Evolutionary conservation across 108 stramenopile genomes (phyloP).

Genomic region (Cyclotella choctawhatcheeana): DNA sequence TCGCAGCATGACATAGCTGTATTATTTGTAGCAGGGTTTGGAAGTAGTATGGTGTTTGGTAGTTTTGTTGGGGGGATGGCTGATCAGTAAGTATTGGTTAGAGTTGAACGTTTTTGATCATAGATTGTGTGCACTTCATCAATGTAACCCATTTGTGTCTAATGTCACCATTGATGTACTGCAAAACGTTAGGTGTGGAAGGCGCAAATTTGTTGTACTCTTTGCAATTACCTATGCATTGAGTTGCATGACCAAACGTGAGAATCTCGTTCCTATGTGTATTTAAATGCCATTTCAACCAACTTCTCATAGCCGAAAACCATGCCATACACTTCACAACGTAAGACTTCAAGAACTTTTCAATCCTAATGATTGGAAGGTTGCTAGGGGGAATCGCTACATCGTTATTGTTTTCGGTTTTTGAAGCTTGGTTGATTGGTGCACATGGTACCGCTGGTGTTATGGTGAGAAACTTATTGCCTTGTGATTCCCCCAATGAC

Average conservation of each 20-base stretch:
- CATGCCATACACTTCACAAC: not conserved
- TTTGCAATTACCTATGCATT: slow-evolving; percentile 89
- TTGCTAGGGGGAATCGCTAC: slow-evolving; percentile 93
- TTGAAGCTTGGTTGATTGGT: slow-evolving; percentile 96
- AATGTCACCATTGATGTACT: too few relatives aligned
- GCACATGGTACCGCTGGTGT: slow-evolving; percentile 78
- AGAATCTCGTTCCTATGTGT: too few relatives aligned
- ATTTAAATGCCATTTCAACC: too few relatives aligned
- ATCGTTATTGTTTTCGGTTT: slow-evolving; percentile 88
- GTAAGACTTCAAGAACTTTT: slow-evolving; percentile 71
- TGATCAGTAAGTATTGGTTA: slow-evolving; percentile 41
- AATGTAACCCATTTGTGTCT: too few relatives aligned
- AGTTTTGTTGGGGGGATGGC: slow-evolving; percentile 81
- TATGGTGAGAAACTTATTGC: slow-evolving; percentile 19
- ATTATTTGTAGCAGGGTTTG: slow-evolving; percentile 90
- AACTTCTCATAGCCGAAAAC: not conserved
- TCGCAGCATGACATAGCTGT: slow-evolving; percentile 88
- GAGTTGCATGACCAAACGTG: slow-evolving; percentile 88
- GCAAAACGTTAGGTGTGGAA: slow-evolving; percentile 84
- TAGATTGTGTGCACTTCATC: not conserved
- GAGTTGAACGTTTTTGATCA: not conserved
- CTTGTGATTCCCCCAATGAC: not conserved
- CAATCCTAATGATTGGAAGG: slow-evolving; percentile 89
- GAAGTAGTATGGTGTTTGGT: slow-evolving; percentile 80
- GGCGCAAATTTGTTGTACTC: slow-evolving; percentile 81